Percentiles rank a stretch among this genome's conserved stretches.
Conservation (phyloP, 495 filamentous ascomycete genomes). For the Parathielavia hyrcaniae region DNA sequence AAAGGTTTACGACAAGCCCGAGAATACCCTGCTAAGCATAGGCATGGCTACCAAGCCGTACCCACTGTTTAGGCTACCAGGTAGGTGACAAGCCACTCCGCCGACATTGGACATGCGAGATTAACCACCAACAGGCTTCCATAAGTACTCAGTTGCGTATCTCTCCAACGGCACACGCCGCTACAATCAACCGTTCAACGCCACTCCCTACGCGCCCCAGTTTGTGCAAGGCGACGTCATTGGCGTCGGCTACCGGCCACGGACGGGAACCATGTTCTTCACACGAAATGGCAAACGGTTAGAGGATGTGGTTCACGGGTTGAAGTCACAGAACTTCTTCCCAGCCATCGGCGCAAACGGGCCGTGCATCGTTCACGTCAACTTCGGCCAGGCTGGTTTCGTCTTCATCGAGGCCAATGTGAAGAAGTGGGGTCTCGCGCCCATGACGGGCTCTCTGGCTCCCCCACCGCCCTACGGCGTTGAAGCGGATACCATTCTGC, state of each 20-base stretch:
- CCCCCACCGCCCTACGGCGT: conserved; percentile 95
- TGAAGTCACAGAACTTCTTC: conserved; percentile 95
- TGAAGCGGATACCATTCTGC: conserved; percentile 89
- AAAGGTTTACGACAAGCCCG: conserved; percentile 96
- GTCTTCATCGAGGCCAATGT: conserved; percentile 99
- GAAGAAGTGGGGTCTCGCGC: conserved; percentile 97
- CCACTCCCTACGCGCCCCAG: conserved; percentile 70
- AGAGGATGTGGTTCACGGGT: conserved; percentile 86
- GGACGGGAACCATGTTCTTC: conserved; percentile 94
- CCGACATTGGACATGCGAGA: not conserved
- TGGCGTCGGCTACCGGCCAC: conserved; percentile 89
- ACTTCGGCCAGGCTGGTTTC: conserved; percentile 95
- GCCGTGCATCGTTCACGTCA: conserved; percentile 86
- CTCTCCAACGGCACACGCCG: conserved; percentile 78
- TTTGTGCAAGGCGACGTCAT: conserved; percentile 92
- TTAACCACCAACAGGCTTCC: conserved; percentile 58
- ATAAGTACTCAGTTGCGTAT: conserved; percentile 88
- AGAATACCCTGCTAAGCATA: conserved; percentile 74
- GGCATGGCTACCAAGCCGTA: conserved; percentile 96
- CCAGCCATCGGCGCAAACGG: conserved; percentile 92
- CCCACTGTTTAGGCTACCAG: conserved; percentile 87
- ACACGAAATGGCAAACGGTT: conserved; percentile 96
- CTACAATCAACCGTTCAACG: conserved; percentile 82
- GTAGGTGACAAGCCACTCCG: conserved; percentile 38
- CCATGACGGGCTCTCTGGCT: conserved; percentile 89